phyloP scores from a whole-genome alignment of 805 yeast species.

The Kregervanrija pseudodelftensis region DNA sequence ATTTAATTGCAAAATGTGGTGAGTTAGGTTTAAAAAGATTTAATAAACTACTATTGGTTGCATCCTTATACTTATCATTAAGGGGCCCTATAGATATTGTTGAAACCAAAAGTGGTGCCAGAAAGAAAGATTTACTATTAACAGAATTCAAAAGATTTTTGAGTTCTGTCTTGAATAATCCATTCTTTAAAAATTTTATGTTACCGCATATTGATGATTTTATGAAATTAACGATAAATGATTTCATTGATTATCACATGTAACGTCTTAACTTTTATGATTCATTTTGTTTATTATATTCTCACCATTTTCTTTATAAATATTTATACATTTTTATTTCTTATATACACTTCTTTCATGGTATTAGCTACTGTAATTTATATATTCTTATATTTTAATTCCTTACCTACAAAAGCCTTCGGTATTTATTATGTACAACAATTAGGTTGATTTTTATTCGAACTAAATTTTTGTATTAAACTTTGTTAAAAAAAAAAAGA shows the following conservation, averaged over 20 bases:
- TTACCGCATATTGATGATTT: slow-evolving; percentile 23
- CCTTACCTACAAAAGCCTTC: background rate
- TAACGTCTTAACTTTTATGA: slow-evolving; percentile 1
- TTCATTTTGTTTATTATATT: too few species aligned
- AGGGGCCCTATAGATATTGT: slow-evolving; percentile 13
- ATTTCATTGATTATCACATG: slow-evolving; percentile 27
- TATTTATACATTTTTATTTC: background rate
- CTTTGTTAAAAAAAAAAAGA: background rate
- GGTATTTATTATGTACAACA: background rate
- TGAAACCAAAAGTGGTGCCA: slow-evolving; percentile 9
- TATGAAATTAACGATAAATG: slow-evolving; percentile 25
- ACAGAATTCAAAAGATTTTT: slow-evolving; percentile 24
- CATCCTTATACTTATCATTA: slow-evolving; percentile 12
- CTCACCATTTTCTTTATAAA: background rate
- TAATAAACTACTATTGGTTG: slow-evolving; percentile 12
- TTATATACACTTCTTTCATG: background rate
- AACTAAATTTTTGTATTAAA: background rate
- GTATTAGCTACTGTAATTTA: background rate
- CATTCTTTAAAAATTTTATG: slow-evolving; percentile 18
- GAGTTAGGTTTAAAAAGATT: slow-evolving; percentile 11
- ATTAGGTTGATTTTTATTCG: background rate
- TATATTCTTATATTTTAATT: background rate
- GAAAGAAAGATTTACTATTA: slow-evolving; percentile 18
- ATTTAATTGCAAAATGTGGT: slow-evolving; percentile 1
- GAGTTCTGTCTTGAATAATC: slow-evolving; percentile 21